A percentile compares a stretch with the other conserved stretches of the same genome.
Conservation (phyloP, 1,284 basidiomycete genomes). For the Caloboletus inedulis region DNA sequence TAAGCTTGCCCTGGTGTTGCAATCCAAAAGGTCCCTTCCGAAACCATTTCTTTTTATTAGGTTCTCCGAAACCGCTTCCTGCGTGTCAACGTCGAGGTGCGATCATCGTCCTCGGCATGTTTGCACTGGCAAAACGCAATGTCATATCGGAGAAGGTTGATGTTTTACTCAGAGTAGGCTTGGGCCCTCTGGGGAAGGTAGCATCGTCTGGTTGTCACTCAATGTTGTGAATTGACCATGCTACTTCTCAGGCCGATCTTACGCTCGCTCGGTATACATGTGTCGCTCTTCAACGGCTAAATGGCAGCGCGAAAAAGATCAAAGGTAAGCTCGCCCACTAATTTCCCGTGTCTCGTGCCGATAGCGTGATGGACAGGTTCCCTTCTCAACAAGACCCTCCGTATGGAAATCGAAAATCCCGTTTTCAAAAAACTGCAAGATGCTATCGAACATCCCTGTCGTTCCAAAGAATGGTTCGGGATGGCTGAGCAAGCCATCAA, state of each 20-base stretch:
- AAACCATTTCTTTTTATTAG: conserved; percentile 38
- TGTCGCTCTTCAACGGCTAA: conserved; percentile 87
- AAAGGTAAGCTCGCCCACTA: conserved; percentile 61
- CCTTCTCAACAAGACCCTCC: conserved; percentile 81
- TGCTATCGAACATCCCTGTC: conserved; percentile 71
- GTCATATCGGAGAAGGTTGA: conserved; percentile 90
- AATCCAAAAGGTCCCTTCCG: neutral
- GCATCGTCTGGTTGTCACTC: conserved; percentile 1
- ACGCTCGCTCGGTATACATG: conserved; percentile 92
- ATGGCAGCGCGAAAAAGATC: conserved; percentile 95
- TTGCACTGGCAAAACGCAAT: conserved; percentile 81
- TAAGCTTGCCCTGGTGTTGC: conserved; percentile 38
- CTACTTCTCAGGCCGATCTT: conserved; percentile 64
- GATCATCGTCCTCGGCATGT: conserved; percentile 94
- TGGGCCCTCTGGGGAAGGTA: conserved; percentile 84
- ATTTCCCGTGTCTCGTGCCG: neutral
- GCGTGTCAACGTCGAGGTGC: conserved; percentile 86
- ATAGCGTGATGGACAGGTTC: conserved; percentile 53
- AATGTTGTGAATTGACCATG: neutral
- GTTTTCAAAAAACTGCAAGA: conserved; percentile 85
- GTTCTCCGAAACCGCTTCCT: conserved; percentile 70
- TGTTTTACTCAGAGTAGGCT: conserved; percentile 81
- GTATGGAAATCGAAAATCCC: conserved; percentile 84
- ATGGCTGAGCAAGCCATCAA: conserved; percentile 97
- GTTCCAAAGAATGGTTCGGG: conserved; percentile 92